Conservation (phyloP, 139 green algal genomes). For the Mesotaenium endlicherianum region DNA sequence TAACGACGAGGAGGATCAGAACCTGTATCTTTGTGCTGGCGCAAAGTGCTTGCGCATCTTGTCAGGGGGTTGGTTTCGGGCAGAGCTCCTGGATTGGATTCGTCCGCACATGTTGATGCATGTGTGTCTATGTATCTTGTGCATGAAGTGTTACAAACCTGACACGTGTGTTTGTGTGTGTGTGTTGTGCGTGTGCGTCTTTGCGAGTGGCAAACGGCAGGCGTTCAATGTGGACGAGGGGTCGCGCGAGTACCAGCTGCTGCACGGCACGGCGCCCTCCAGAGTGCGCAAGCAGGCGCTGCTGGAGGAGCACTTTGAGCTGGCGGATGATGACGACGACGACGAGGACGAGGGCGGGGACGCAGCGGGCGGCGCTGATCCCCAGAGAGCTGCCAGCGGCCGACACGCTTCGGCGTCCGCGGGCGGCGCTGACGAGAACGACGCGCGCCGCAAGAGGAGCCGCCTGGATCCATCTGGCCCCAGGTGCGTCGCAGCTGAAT, state of each 20-base stretch:
- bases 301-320: constrained; percentile 34
- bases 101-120: background rate
- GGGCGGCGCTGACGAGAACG: background rate
- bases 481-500: background rate
- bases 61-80: background rate
- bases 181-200: background rate
- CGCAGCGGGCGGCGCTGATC: background rate
- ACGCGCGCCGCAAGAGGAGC: background rate
- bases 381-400: constrained; percentile 2
- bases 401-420: background rate
- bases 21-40: background rate
- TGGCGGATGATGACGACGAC: constrained; percentile 18
- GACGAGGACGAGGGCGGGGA: constrained; percentile 20
- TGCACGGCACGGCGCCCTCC: background rate
- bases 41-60: background rate
- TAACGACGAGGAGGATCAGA: no score
- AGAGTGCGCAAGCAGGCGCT: background rate
- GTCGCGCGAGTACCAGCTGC: constrained; percentile 16
- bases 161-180: background rate
- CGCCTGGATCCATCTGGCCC: background rate
- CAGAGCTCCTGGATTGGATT: background rate
- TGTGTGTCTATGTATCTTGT: background rate
- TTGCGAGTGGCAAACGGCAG: background rate
- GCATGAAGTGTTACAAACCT: background rate
- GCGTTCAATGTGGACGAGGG: constrained; percentile 27